A percentile compares a stretch with the other conserved stretches of the same genome.
phyloP scores from a whole-genome alignment of 139 green algal species.

The Micractinium conductrix region DNA sequence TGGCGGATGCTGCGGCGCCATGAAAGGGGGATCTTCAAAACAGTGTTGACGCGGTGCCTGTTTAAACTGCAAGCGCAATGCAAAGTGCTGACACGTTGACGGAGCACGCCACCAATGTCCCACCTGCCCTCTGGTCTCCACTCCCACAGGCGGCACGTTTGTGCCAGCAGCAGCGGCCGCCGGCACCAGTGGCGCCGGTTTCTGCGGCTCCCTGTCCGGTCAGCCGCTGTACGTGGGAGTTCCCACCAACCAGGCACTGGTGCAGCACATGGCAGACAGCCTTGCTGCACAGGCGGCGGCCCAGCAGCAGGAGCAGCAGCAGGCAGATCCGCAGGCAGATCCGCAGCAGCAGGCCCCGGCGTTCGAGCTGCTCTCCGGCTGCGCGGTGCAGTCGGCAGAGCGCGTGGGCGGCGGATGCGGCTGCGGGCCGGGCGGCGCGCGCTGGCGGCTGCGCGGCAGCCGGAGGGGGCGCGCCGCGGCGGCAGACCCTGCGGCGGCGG shows the following conservation, averaged over 20 bases:
- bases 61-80: too few relatives aligned
- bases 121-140: background rate
- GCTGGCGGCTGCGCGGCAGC: conserved; percentile 20
- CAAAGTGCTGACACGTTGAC: too few relatives aligned
- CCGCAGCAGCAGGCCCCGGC: background rate
- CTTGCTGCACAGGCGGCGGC: background rate
- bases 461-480: conserved; percentile 2
- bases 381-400: background rate
- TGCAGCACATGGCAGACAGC: conserved; percentile 1
- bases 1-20: too few relatives aligned
- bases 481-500: background rate
- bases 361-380: background rate
- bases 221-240: conserved; percentile 9
- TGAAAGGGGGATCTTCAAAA: too few relatives aligned
- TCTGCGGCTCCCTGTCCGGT: background rate
- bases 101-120: too few relatives aligned
- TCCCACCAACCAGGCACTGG: conserved; percentile 8
- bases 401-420: conserved; percentile 19
- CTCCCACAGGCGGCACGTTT: background rate
- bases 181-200: background rate
- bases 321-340: background rate
- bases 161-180: background rate
- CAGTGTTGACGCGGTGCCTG: too few relatives aligned
- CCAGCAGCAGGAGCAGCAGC: background rate
- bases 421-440: conserved; percentile 1